Base-by-base conservation (phyloP, 2,329 filamentous ascomycete genomes). In the Aspergillus phoenicis region DNA sequence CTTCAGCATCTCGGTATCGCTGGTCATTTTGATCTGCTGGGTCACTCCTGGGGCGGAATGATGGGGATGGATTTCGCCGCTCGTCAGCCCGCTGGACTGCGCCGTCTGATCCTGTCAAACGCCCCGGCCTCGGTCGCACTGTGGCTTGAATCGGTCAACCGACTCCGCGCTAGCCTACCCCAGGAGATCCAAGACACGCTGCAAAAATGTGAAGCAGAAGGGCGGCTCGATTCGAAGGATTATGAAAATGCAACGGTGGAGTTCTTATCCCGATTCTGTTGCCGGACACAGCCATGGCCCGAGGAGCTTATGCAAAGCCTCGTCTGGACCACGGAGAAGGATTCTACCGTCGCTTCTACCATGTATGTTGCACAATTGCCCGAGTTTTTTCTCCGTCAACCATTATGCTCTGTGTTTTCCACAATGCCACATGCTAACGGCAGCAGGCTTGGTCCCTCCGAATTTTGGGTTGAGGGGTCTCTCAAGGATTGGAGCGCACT, bases 31-130 rank as follows among this genome's bases (percentile, higher is more conserved):
- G 53, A 56, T 47, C 53, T 56, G 15, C 39, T 56, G 6, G 53
- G 53, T n/a, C 53, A 56, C 13, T 56, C 53, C n/a, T 56, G 53
- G 53, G 53, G 53, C 8, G 53, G 53, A 3, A 56, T 56, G 53
- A n/a, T 56, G 13, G 53, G 53, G 5, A 17, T 39, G 36, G 52
- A 47, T 13, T 56, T 56, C 26, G 53, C 41, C 10, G 17, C 41
- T 26, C 53, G 53, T 20, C 53, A 45, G 20, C 53, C 53, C 8
- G 26, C 39, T 0, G 53, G 53, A 7, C 53, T 56, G 39, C 53
- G 53, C 4, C 53, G 53, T 4, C 53, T 56, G 22, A 22, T 56
- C 5, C 53, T 56, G 2, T 56, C 53, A 5, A 56, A 56, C 22
- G n/a, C 26, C 4, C 53, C 53, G 17, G 53, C 53, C 2, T 45